A percentile compares a stretch with the other conserved stretches of the same genome.
Conservation (phyloP, 306 rosid genomes). For the Alnus rubra region DNA sequence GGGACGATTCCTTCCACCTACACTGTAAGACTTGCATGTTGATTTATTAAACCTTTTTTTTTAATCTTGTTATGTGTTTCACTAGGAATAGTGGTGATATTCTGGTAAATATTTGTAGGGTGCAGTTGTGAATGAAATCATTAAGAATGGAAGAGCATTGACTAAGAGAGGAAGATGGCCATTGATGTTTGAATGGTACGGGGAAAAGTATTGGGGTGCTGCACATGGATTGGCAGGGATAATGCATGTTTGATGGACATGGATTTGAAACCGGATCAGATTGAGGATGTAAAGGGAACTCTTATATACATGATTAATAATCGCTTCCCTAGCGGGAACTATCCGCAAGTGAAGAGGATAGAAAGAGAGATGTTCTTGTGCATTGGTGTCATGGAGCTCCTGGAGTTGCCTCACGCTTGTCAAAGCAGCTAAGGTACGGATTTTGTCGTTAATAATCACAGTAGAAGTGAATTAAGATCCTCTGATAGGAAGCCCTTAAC, state of each 20-base stretch:
- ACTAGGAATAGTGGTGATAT: constrained; percentile 4
- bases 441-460: constrained; percentile 3
- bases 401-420: constrained; percentile 74
- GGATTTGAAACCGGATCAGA: constrained; percentile 67
- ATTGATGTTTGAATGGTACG: constrained; percentile 78
- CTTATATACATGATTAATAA: constrained; percentile 62
- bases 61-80: constrained; percentile 11
- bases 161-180: constrained; percentile 56
- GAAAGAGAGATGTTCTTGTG: constrained; percentile 53
- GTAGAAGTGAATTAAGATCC: no score
- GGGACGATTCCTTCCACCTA: constrained; percentile 53
- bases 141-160: constrained; percentile 60
- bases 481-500: not conserved
- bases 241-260: constrained; percentile 76
- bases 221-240: constrained; percentile 88
- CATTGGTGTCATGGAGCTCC: constrained; percentile 94
- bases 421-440: constrained; percentile 74
- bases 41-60: constrained; percentile 2
- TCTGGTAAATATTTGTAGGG: constrained; percentile 36
- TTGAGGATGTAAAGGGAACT: constrained; percentile 65
- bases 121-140: constrained; percentile 49
- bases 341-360: constrained; percentile 62
- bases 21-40: constrained; percentile 46
- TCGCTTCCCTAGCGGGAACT: constrained; percentile 61
- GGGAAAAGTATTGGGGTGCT: constrained; percentile 82